These are phyloP conservation scores for Diaporthe humulicola DNA, from an alignment of 2,329 filamentous ascomycete species.

Conservation along the genomic window DNA sequence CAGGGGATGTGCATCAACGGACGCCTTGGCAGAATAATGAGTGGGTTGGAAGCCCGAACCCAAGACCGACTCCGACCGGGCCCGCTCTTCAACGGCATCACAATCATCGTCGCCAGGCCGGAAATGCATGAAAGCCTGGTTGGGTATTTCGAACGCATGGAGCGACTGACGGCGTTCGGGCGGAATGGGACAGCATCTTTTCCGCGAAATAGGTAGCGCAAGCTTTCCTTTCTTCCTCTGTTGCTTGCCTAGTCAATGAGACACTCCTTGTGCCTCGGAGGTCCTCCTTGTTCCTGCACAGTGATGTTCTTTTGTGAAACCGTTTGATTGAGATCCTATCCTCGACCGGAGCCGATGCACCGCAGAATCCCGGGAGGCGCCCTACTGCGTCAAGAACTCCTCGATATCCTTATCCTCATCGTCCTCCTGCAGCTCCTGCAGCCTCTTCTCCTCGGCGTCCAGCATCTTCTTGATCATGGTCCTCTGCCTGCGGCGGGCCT, in stretches of 20 bases:
- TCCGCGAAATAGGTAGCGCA: neutral
- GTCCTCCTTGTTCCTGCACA: too few species aligned
- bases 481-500: constrained; percentile 77
- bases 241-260: neutral
- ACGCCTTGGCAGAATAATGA: neutral
- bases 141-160: too few species aligned
- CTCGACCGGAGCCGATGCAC: neutral
- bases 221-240: neutral
- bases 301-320: neutral
- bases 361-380: neutral
- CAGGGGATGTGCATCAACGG: neutral
- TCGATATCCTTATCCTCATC: constrained; percentile 82
- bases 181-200: neutral
- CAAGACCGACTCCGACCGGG: neutral
- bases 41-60: neutral
- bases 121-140: neutral
- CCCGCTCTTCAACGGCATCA: neutral
- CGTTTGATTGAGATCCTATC: neutral
- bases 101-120: neutral
- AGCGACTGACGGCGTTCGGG: neutral
- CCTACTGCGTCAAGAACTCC: constrained; percentile 73
- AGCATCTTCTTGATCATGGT: constrained; percentile 75
- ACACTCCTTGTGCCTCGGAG: neutral
- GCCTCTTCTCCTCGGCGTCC: constrained; percentile 71
- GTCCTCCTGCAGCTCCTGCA: constrained; percentile 69